phyloP scores from a whole-genome alignment of 225 moss, liverwort and hornwort genomes.

The Rhytidiadelphus loreus region DNA sequence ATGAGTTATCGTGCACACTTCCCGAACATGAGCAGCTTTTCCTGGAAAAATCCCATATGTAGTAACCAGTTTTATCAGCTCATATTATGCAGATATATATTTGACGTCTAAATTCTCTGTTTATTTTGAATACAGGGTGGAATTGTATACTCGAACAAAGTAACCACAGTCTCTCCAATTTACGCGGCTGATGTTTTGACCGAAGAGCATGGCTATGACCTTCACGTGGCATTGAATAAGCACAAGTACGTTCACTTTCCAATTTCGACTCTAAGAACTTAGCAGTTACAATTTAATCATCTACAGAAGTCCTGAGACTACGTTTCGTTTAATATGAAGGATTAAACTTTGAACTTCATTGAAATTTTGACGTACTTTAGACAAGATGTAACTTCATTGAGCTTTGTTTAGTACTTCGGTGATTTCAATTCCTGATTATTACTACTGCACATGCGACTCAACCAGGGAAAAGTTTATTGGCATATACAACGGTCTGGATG shows the following conservation, averaged over 20 bases:
- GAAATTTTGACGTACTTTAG: background rate
- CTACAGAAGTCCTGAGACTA: background rate
- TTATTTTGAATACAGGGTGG: slow-evolving; percentile 32
- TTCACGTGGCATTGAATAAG: slow-evolving; percentile 39
- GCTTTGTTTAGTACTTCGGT: background rate
- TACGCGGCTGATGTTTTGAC: slow-evolving; percentile 52
- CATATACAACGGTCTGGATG: slow-evolving; percentile 57
- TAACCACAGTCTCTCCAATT: slow-evolving; percentile 60
- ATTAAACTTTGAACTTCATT: background rate
- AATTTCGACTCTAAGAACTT: background rate
- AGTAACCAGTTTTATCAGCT: background rate
- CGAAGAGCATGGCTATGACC: slow-evolving; percentile 48
- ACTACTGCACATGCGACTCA: background rate
- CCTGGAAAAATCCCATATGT: background rate
- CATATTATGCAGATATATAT: background rate
- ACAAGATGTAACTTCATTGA: background rate
- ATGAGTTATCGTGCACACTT: background rate
- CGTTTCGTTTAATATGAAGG: background rate
- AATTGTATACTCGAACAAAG: slow-evolving; percentile 66
- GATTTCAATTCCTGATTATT: background rate
- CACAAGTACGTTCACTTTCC: slow-evolving; percentile 30
- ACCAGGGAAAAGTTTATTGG: slow-evolving; percentile 54
- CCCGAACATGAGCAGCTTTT: background rate
- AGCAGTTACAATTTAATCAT: background rate
- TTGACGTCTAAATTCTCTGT: background rate